A percentile compares a stretch with the other conserved stretches of the same genome.
phyloP scores from a whole-genome alignment of 768 basidiomycete species.

The Lactarius quietus region DNA sequence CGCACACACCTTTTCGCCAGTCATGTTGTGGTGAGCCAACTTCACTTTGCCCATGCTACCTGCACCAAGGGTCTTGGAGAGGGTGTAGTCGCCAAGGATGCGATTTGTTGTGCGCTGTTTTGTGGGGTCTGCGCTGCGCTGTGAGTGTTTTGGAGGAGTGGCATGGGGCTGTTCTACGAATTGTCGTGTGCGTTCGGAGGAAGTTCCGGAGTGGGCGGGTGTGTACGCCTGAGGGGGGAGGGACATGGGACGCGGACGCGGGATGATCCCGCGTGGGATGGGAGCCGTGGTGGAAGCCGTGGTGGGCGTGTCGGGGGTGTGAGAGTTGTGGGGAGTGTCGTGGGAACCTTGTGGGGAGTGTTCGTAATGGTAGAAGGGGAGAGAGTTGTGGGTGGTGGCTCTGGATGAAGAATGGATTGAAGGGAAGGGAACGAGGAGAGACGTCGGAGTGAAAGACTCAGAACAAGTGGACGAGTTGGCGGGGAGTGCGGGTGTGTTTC shows the following conservation, averaged over 20 bases:
- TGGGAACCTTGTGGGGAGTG: slow-evolving; percentile 22
- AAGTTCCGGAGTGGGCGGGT: slow-evolving; percentile 30
- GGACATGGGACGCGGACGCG: slow-evolving; percentile 60
- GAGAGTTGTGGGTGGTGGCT: slow-evolving; percentile 13
- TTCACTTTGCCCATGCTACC: slow-evolving; percentile 99
- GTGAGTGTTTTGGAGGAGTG: slow-evolving; percentile 12
- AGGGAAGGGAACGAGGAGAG: slow-evolving; percentile 13
- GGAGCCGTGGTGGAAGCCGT: slow-evolving; percentile 18
- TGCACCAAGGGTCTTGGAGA: slow-evolving; percentile 95
- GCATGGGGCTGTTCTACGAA: slow-evolving; percentile 27
- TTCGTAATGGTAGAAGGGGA: slow-evolving; percentile 2
- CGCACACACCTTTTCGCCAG: slow-evolving; percentile 88
- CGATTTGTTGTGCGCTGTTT: slow-evolving; percentile 40
- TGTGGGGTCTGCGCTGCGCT: slow-evolving; percentile 27
- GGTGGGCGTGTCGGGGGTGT: slow-evolving; percentile 16
- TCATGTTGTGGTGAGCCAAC: slow-evolving; percentile 82
- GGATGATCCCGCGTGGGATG: slow-evolving; percentile 27
- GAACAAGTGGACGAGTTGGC: too few species aligned
- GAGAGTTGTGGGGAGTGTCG: slow-evolving; percentile 23
- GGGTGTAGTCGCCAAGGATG: slow-evolving; percentile 89
- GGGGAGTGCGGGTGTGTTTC: neutral
- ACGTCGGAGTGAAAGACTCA: neutral
- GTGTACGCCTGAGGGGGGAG: slow-evolving; percentile 65
- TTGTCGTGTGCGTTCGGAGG: slow-evolving; percentile 29
- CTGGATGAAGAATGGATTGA: slow-evolving; percentile 25